phyloP scores from a whole-genome alignment of 2,329 filamentous ascomycete species.

The Penicillium rolfsii region DNA sequence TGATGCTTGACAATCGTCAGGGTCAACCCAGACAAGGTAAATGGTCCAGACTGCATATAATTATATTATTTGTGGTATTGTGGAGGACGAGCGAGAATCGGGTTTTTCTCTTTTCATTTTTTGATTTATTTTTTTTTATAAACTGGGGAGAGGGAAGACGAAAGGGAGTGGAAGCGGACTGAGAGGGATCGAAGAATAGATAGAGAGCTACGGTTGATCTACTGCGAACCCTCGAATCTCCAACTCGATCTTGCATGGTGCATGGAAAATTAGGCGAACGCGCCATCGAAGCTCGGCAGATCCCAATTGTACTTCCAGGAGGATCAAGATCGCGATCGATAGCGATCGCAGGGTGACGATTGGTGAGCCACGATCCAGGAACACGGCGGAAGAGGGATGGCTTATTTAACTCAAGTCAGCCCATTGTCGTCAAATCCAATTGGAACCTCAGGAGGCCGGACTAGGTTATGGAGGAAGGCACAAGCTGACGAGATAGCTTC shows the following conservation, averaged over 20 bases:
- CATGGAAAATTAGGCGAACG: conserved; percentile 14
- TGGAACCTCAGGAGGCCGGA: not conserved
- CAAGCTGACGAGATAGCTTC: conserved; percentile 1
- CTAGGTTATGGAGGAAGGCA: not conserved
- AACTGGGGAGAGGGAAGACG: not conserved
- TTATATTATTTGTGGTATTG: not conserved
- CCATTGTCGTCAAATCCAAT: not conserved
- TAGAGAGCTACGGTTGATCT: conserved; percentile 7
- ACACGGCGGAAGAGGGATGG: not conserved
- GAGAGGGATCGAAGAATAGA: not conserved
- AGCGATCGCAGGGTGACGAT: conserved; percentile 14
- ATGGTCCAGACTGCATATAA: not conserved
- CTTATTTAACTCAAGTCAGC: not conserved
- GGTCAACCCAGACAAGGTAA: conserved; percentile 1
- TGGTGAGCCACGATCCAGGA: conserved; percentile 12
- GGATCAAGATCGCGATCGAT: conserved; percentile 16
- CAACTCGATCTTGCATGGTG: conserved; percentile 18
- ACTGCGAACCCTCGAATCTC: not conserved
- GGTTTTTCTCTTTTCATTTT: not conserved
- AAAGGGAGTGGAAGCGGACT: not conserved
- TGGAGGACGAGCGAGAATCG: not conserved
- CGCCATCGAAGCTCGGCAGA: conserved; percentile 10
- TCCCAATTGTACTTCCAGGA: conserved; percentile 1
- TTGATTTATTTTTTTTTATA: not conserved
- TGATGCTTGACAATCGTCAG: conserved; percentile 9